Percentiles rank a stretch among this genome's conserved stretches.
phyloP scores from a whole-genome alignment of 169 alveolate genomes.

The Cryptosporidium ryanae region DNA sequence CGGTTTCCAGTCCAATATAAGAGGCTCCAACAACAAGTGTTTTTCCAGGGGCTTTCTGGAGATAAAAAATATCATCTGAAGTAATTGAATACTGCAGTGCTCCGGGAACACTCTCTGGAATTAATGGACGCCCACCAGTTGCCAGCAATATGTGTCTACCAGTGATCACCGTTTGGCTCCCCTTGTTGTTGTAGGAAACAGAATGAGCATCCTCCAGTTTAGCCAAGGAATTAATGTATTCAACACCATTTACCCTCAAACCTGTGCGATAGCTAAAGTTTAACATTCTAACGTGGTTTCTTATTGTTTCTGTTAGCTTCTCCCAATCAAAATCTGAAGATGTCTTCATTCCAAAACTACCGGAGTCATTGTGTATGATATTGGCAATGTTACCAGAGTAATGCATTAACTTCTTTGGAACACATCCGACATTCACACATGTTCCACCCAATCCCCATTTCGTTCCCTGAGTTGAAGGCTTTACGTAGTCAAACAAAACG shows the following conservation, averaged over 20 bases:
- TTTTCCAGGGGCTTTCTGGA: conserved; percentile 92
- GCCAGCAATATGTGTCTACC: conserved; percentile 93
- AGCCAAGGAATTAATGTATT: conserved; percentile 91
- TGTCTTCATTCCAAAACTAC: conserved; percentile 77
- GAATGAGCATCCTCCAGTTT: conserved; percentile 78
- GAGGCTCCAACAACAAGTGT: conserved; percentile 97
- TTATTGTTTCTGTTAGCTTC: conserved; percentile 87
- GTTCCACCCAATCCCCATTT: conserved; percentile 98
- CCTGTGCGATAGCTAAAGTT: conserved; percentile 94
- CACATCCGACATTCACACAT: conserved; percentile 99
- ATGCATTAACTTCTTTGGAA: conserved; percentile 98
- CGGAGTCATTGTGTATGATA: conserved; percentile 79
- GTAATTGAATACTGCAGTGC: conserved; percentile 93
- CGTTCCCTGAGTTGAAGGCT: conserved; percentile 95
- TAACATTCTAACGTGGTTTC: conserved; percentile 90
- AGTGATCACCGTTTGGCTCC: conserved; percentile 84
- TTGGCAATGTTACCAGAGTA: conserved; percentile 92
- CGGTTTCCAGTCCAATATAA: conserved; percentile 98
- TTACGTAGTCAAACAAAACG: conserved; percentile 93
- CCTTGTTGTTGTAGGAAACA: conserved; percentile 79
- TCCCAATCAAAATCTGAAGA: conserved; percentile 84
- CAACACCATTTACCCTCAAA: conserved; percentile 84
- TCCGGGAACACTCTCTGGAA: conserved; percentile 91
- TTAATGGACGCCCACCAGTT: conserved; percentile 95
- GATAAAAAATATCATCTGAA: conserved; percentile 95